These are phyloP conservation scores for Penicillium sclerotigenum DNA, from an alignment of 2,329 filamentous ascomycete genomes.

Conservation along the genomic window DNA sequence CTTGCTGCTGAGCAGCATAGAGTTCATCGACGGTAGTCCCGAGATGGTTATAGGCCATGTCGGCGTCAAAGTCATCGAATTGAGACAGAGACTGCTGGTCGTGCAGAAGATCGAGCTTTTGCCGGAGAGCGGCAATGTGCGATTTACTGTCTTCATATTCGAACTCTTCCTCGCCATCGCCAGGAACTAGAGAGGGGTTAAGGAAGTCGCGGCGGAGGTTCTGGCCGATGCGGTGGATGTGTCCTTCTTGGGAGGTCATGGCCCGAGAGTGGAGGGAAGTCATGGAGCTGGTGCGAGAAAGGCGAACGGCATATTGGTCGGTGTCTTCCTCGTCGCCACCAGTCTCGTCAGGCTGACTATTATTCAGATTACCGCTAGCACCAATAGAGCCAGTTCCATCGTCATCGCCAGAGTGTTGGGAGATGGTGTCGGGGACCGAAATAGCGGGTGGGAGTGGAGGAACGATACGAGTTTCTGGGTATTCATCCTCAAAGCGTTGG, in stretches of 20 bases:
- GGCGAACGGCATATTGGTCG: slow-evolving; percentile 45
- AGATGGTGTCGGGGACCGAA: slow-evolving; percentile 31
- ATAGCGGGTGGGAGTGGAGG: slow-evolving; percentile 19
- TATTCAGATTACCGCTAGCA: slow-evolving; percentile 33
- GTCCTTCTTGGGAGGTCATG: slow-evolving; percentile 66
- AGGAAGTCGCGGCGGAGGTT: slow-evolving; percentile 63
- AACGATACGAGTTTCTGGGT: slow-evolving; percentile 73
- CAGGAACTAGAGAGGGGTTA: slow-evolving; percentile 45
- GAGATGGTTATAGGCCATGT: slow-evolving; percentile 43
- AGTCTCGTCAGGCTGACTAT: slow-evolving; percentile 31
- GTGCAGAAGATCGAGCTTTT: slow-evolving; percentile 44
- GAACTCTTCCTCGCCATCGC: slow-evolving; percentile 31
- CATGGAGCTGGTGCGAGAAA: slow-evolving; percentile 61
- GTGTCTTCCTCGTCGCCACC: slow-evolving; percentile 43
- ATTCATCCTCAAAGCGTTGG: slow-evolving; percentile 92
- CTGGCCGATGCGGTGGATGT: slow-evolving; percentile 66
- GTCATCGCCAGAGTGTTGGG: slow-evolving; percentile 37
- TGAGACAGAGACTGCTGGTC: slow-evolving; percentile 42
- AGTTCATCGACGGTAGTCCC: slow-evolving; percentile 48
- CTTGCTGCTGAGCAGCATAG: slow-evolving; percentile 41
- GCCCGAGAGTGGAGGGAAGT: slow-evolving; percentile 65
- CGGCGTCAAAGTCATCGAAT: slow-evolving; percentile 39
- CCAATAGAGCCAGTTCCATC: slow-evolving; percentile 22
- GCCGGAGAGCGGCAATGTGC: slow-evolving; percentile 46
- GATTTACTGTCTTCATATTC: slow-evolving; percentile 30